Conservation (phyloP, 176 grass and related monocot species). For the Elaeis guineensis region DNA sequence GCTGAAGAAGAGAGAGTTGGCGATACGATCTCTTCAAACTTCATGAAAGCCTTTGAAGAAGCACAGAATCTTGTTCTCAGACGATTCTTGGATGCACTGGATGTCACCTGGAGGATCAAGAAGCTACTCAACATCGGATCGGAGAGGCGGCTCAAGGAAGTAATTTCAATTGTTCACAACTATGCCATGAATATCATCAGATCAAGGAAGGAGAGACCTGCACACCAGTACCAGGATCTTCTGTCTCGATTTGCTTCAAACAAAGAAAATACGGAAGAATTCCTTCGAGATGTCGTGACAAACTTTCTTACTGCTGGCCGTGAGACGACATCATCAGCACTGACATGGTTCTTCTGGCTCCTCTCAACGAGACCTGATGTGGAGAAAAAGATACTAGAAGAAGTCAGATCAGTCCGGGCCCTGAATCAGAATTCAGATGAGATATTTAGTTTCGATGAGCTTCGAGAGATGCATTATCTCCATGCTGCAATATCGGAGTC, state of each 20-base stretch:
- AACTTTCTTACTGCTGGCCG: conserved; percentile 61
- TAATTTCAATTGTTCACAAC: conserved; percentile 28
- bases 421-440: conserved; percentile 1
- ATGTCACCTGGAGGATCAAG: conserved; percentile 44
- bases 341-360: conserved; percentile 84
- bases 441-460: conserved; percentile 43
- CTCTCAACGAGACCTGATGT: conserved; percentile 30
- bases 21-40: not conserved
- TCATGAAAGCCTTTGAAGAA: conserved; percentile 38
- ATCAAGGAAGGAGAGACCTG: conserved; percentile 15
- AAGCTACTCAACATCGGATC: conserved; percentile 40
- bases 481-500: conserved; percentile 53
- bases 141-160: conserved; percentile 28
- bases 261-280: conserved; percentile 31
- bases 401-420: conserved; percentile 20
- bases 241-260: conserved; percentile 42
- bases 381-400: conserved; percentile 37
- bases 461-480: conserved; percentile 50
- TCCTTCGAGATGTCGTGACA: conserved; percentile 47
- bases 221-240: conserved; percentile 24
- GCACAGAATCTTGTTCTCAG: conserved; percentile 24
- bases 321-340: conserved; percentile 63
- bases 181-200: conserved; percentile 34
- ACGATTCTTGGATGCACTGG: conserved; percentile 41
- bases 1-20: conserved; percentile 11